Evolutionary conservation across 2,329 filamentous ascomycete species (phyloP).

Genomic region (Penicillium sclerotiorum): DNA sequence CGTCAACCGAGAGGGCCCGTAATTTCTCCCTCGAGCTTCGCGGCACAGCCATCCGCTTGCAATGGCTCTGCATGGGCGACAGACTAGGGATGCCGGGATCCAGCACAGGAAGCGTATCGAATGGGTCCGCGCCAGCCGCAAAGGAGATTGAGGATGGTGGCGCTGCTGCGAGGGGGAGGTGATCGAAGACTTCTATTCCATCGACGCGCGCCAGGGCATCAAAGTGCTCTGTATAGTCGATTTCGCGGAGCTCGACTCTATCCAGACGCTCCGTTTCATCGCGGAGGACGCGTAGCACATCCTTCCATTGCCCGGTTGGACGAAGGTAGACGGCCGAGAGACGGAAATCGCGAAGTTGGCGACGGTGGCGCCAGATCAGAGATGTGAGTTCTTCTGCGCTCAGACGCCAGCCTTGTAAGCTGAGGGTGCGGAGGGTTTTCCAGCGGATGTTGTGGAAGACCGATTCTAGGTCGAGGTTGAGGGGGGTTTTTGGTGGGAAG

Average conservation of each 20-base stretch:
- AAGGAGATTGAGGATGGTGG: conserved; percentile 20
- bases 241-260: conserved; percentile 64
- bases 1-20: conserved; percentile 30
- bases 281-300: conserved; percentile 60
- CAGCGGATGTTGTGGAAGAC: conserved; percentile 66
- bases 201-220: conserved; percentile 43
- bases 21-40: conserved; percentile 24
- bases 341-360: conserved; percentile 61
- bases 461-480: conserved; percentile 60
- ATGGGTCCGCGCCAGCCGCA: conserved; percentile 16
- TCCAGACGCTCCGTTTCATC: conserved; percentile 60
- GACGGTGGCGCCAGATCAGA: conserved; percentile 58
- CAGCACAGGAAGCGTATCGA: background rate
- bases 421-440: conserved; percentile 64
- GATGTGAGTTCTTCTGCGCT: conserved; percentile 62
- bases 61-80: too few species aligned
- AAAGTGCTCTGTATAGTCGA: conserved; percentile 61
- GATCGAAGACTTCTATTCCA: conserved; percentile 21
- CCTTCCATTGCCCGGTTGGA: conserved; percentile 62
- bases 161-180: background rate
- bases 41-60: background rate
- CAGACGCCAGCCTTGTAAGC: conserved; percentile 66
- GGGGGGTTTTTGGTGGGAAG: conserved; percentile 60
- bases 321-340: conserved; percentile 64
- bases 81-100: too few species aligned